Percentiles rank a stretch among this genome's conserved stretches.
phyloP scores from a whole-genome alignment of 768 basidiomycete genomes.

The Mycena haematopus region DNA sequence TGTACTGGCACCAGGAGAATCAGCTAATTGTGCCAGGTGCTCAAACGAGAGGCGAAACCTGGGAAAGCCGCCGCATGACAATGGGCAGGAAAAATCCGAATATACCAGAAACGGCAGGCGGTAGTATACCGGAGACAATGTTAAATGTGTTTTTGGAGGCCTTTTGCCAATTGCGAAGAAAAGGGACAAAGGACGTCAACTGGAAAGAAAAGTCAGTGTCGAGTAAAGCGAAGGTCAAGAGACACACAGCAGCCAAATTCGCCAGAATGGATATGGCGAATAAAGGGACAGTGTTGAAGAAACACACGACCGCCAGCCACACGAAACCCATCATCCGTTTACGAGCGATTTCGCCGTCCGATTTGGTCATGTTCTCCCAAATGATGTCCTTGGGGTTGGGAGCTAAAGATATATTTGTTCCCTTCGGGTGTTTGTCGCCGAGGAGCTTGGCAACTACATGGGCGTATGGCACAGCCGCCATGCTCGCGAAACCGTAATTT shows the following conservation, averaged over 20 bases:
- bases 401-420: slow-evolving; percentile 60
- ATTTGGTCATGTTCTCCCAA: slow-evolving; percentile 89
- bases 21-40: slow-evolving; percentile 68
- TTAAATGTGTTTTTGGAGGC: slow-evolving; percentile 75
- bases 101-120: slow-evolving; percentile 84
- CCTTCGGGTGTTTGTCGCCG: slow-evolving; percentile 58
- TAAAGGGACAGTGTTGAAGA: slow-evolving; percentile 94
- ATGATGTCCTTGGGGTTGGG: slow-evolving; percentile 88
- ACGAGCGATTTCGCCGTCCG: slow-evolving; percentile 66
- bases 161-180: slow-evolving; percentile 75
- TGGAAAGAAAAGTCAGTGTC: slow-evolving; percentile 36
- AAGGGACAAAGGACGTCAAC: slow-evolving; percentile 72
- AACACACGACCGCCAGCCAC: slow-evolving; percentile 80
- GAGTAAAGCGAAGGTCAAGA: neutral
- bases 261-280: slow-evolving; percentile 90
- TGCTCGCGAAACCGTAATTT: slow-evolving; percentile 75
- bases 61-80: slow-evolving; percentile 89
- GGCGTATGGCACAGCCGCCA: slow-evolving; percentile 71
- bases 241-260: slow-evolving; percentile 79
- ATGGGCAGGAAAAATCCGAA: slow-evolving; percentile 93
- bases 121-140: slow-evolving; percentile 90
- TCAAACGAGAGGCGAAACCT: slow-evolving; percentile 57
- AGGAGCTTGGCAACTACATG: slow-evolving; percentile 69
- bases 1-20: slow-evolving; percentile 65
- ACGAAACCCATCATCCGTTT: slow-evolving; percentile 80